Base-by-base conservation (phyloP, 208 protist species). In the Acanthamoeba rhysodes region DNA sequence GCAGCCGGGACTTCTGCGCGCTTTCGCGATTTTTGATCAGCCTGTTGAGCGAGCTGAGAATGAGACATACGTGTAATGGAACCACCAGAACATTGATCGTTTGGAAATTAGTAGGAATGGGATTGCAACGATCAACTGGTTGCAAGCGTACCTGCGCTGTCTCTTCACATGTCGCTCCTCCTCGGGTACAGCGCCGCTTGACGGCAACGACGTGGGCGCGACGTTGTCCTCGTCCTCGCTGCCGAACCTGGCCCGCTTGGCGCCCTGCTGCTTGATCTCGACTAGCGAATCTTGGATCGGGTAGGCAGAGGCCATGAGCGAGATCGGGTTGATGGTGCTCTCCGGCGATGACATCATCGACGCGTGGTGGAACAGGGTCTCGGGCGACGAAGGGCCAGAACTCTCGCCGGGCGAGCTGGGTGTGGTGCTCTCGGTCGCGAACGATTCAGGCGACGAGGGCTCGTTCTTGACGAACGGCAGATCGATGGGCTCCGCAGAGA, bases 21-120 rank as follows among this genome's bases (percentile, higher is more conserved):
- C 85, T 95, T 64, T 97, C 97, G 62, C 97, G 53, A 68, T 97
- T 97, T 41, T 97, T 97, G 10, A 97, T 95, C 7, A 97, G 72
- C 68, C 97, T 94, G 74, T 64, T 57, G 78, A 66, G 59, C 59
- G 59, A 66, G 59, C 59, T 66, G 59, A 66, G 59, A 66, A 66
- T 66, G 59, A 66, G 59, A 66, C 55, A 59, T 24, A 59, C 18
- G 22, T 59, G 45, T 48, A 48, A 48, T 59, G 55, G 55, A 22
- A 12, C 59, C 59, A 66, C 55, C 55, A 59, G 55, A 22, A 59
- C 20, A 59, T 24, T 18, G 24, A 70, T 70, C 62, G 70, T 24
- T 48, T 45, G 70, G 37, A 78, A 78, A 78, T 48, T 48, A 78
- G 37, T 78, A 18, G 20, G 59, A 66, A 66, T 66, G 16, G 59